These are phyloP conservation scores for Entamoeba moshkovskii DNA, from an alignment of 208 protist genomes.

Conservation along the genomic window DNA sequence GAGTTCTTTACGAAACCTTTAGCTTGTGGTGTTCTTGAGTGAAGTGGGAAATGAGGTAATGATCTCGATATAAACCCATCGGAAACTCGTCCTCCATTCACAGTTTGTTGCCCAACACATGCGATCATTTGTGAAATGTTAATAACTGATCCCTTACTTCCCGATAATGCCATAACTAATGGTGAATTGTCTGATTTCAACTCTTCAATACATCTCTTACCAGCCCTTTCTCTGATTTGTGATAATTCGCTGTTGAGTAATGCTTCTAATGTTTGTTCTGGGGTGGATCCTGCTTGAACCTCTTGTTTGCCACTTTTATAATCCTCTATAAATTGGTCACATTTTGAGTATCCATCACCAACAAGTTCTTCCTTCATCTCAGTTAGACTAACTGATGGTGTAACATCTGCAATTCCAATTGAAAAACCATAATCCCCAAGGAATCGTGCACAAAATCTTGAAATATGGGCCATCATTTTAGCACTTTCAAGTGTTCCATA, in stretches of 20 bases:
- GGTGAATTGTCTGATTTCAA: slow-evolving; percentile 81
- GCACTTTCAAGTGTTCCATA: slow-evolving; percentile 60
- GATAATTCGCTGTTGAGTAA: slow-evolving; percentile 79
- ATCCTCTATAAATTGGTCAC: slow-evolving; percentile 66
- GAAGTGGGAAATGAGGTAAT: slow-evolving; percentile 86
- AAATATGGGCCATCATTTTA: slow-evolving; percentile 73
- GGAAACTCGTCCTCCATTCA: slow-evolving; percentile 81
- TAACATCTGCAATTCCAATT: slow-evolving; percentile 85
- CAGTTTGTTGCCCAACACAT: slow-evolving; percentile 90
- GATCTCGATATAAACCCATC: slow-evolving; percentile 86
- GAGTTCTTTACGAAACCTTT: slow-evolving; percentile 83
- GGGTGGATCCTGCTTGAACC: slow-evolving; percentile 71
- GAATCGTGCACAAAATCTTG: slow-evolving; percentile 69
- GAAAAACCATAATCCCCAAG: slow-evolving; percentile 74
- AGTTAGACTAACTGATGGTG: slow-evolving; percentile 63
- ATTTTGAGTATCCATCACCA: slow-evolving; percentile 65
- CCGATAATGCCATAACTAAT: slow-evolving; percentile 94
- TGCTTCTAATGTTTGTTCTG: slow-evolving; percentile 71
- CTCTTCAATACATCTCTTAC: slow-evolving; percentile 73
- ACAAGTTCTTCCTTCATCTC: slow-evolving; percentile 70
- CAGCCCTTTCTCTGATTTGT: slow-evolving; percentile 82
- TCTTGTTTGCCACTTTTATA: slow-evolving; percentile 70
- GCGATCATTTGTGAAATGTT: slow-evolving; percentile 98
- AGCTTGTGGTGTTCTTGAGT: slow-evolving; percentile 50
- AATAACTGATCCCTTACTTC: slow-evolving; percentile 82